phyloP scores from a whole-genome alignment of 1,284 basidiomycete genomes.

The Leccinum insolens region DNA sequence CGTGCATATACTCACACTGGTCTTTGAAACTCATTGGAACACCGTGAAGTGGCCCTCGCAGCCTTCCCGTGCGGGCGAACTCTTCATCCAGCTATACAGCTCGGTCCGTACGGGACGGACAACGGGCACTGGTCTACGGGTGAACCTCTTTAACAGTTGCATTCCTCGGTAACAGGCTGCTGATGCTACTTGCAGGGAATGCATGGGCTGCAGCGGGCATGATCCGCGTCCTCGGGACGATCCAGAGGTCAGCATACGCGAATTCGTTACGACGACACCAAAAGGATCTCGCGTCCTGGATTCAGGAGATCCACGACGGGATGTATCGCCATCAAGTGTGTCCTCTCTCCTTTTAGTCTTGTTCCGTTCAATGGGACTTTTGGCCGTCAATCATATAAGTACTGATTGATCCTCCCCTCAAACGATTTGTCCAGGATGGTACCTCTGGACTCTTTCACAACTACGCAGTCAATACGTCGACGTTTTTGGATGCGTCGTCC shows the following conservation, averaged over 20 bases:
- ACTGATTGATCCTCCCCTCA: not conserved
- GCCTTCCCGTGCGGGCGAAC: conserved; percentile 57
- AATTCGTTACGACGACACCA: too few species aligned
- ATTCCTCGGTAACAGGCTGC: too few species aligned
- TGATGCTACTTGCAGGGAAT: too few species aligned
- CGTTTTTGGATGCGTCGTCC: conserved; percentile 77
- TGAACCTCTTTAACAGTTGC: too few species aligned
- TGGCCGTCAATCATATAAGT: not conserved
- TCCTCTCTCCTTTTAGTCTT: conserved; percentile 1
- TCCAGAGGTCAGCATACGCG: too few species aligned
- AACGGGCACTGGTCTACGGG: too few species aligned
- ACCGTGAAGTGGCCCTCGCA: conserved; percentile 79
- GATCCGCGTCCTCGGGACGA: too few species aligned
- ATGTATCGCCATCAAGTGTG: conserved; percentile 62
- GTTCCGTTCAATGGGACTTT: not conserved
- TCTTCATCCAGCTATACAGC: conserved; percentile 59
- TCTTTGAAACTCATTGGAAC: conserved; percentile 83
- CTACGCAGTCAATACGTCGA: conserved; percentile 63
- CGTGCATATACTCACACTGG: conserved; percentile 46
- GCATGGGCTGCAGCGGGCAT: too few species aligned
- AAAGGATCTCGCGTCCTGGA: conserved; percentile 57
- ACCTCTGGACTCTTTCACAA: conserved; percentile 67
- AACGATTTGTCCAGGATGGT: not conserved
- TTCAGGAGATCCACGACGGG: conserved; percentile 71
- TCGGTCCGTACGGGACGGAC: too few species aligned